Percentiles rank a stretch among this genome's conserved stretches.
Evolutionary conservation across 2,329 filamentous ascomycete genomes (phyloP).

Genomic region (Claviceps arundinis): DNA sequence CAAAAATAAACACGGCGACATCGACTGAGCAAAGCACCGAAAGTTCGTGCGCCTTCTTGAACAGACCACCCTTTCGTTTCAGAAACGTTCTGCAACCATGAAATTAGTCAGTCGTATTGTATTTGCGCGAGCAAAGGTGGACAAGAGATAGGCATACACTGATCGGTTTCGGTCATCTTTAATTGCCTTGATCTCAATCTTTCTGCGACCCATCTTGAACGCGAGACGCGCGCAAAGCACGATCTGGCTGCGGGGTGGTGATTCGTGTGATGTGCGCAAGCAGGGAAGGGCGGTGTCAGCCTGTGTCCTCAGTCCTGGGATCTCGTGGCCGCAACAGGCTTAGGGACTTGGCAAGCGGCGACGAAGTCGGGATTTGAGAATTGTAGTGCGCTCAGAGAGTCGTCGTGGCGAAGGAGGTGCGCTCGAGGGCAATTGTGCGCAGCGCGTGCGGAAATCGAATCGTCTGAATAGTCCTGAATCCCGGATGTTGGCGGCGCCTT

Average conservation of each 20-base stretch:
- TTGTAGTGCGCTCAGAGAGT: neutral
- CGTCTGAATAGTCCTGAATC: neutral
- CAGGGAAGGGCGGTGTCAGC: neutral
- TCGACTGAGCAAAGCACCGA: conserved; percentile 97
- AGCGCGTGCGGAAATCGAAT: neutral
- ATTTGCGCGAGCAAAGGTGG: neutral
- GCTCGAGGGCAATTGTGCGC: neutral
- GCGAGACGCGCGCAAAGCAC: conserved; percentile 5
- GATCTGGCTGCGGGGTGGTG: conserved; percentile 1
- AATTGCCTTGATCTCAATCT: conserved; percentile 99
- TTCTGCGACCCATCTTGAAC: conserved; percentile 75
- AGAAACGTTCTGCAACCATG: conserved; percentile 63
- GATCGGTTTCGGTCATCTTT: conserved; percentile 97
- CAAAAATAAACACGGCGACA: conserved; percentile 96
- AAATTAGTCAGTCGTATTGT: neutral
- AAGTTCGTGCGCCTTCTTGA: conserved; percentile 98
- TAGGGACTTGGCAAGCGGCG: neutral
- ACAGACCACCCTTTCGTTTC: conserved; percentile 95
- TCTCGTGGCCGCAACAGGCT: neutral
- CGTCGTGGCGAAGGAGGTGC: neutral
- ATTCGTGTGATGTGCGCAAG: conserved; percentile 5
- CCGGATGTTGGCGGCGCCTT: neutral
- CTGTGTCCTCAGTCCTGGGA: neutral
- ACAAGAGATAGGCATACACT: conserved; percentile 55
- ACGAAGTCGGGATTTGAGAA: neutral